These are phyloP conservation scores for Rhypophila decipiens DNA, from an alignment of 495 filamentous ascomycete genomes.

Conservation along the genomic window DNA sequence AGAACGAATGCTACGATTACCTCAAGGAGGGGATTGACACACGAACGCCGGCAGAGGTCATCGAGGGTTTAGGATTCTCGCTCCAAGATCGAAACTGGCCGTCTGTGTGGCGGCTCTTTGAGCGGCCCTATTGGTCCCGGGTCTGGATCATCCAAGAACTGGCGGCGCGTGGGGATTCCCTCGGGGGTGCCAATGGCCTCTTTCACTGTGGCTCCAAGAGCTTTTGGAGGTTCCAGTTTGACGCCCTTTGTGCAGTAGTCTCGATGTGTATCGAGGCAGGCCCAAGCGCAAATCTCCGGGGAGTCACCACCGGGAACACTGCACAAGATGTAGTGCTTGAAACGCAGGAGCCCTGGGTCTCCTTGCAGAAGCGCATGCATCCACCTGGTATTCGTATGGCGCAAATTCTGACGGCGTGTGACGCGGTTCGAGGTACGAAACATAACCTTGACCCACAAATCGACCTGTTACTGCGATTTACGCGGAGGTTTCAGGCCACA, in stretches of 20 bases:
- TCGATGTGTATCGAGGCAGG: neutral
- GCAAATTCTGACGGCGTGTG: neutral
- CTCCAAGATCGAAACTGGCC: no score
- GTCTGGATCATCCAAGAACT: conserved; percentile 5
- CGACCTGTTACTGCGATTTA: neutral
- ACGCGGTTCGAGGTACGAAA: neutral
- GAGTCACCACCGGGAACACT: neutral
- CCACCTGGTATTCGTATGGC: neutral
- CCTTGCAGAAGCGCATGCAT: neutral
- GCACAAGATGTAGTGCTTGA: neutral
- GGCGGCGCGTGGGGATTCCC: neutral
- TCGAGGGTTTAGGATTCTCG: no score
- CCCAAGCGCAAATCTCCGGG: neutral
- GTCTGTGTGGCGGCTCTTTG: no score
- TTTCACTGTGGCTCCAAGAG: neutral
- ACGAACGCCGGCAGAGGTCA: no score
- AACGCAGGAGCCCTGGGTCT: neutral
- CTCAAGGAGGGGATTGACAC: no score
- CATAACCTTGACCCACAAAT: neutral
- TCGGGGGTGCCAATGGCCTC: neutral
- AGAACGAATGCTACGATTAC: no score
- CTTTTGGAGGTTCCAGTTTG: neutral
- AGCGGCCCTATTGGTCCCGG: neutral
- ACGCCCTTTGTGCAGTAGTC: neutral
- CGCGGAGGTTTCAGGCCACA: neutral